Evolutionary conservation across 2,329 filamentous ascomycete species (phyloP).

Genomic region (Alternaria infectoria): DNA sequence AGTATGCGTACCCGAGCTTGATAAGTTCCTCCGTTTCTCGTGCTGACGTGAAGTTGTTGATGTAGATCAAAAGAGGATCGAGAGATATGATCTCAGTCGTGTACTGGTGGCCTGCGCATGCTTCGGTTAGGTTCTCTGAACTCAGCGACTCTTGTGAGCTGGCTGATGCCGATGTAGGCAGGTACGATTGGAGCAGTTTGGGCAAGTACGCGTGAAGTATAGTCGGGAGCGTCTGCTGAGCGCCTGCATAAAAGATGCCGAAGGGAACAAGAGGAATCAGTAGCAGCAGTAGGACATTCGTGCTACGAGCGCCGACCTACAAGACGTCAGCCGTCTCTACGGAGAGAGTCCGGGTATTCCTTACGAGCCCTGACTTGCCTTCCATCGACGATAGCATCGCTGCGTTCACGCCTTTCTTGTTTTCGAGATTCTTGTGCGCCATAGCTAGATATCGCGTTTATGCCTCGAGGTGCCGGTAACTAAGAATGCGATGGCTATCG

Average conservation of each 20-base stretch:
- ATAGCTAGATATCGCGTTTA: neutral
- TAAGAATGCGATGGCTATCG: neutral
- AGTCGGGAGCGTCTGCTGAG: conserved; percentile 7
- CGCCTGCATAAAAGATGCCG: neutral
- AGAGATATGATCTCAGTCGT: conserved; percentile 36
- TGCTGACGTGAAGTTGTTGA: conserved; percentile 35
- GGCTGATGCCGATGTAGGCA: neutral
- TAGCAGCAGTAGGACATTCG: neutral
- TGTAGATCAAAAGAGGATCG: conserved; percentile 34
- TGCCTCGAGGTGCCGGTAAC: neutral
- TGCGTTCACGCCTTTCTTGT: neutral
- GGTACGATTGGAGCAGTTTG: conserved; percentile 9
- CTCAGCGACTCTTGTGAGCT: no score
- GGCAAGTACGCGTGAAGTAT: conserved; percentile 4
- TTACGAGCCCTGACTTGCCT: neutral
- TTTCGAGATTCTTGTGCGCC: neutral
- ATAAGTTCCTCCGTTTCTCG: conserved; percentile 30
- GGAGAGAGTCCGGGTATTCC: neutral
- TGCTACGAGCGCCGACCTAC: neutral
- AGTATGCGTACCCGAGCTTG: conserved; percentile 18
- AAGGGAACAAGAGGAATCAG: neutral
- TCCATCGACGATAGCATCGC: neutral
- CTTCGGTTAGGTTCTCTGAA: neutral
- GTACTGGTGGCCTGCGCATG: conserved; percentile 28
- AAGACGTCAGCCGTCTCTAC: neutral